A percentile compares a stretch with the other conserved stretches of the same genome.
phyloP scores from a whole-genome alignment of 495 filamentous ascomycete species.

The Cercophora newfieldiana region DNA sequence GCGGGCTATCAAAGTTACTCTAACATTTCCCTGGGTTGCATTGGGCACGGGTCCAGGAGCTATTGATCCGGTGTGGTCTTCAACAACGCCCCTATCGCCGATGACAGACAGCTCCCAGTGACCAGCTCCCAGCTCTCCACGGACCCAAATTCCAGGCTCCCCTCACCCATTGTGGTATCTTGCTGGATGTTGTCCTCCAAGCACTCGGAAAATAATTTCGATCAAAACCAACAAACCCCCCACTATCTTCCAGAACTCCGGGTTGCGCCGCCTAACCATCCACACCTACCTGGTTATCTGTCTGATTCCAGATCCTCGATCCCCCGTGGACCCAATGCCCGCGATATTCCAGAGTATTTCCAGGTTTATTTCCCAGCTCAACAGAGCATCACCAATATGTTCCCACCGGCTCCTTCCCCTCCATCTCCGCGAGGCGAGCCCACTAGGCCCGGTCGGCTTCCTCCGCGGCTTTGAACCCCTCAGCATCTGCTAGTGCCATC shows the following conservation, averaged over 20 bases:
- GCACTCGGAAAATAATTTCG: neutral
- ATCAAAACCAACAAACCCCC: neutral
- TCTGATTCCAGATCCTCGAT: too few species aligned
- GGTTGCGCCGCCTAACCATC: neutral
- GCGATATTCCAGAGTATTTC: neutral
- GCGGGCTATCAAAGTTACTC: neutral
- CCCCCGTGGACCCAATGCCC: too few species aligned
- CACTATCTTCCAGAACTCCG: neutral
- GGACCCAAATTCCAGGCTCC: neutral
- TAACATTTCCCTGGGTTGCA: neutral
- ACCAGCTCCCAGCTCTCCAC: too few species aligned
- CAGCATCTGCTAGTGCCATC: slow-evolving; percentile 22
- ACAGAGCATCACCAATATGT: neutral
- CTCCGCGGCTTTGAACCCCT: slow-evolving; percentile 19
- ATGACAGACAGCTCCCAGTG: too few species aligned
- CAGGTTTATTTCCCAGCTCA: neutral
- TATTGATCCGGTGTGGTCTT: neutral
- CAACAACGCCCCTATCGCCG: too few species aligned
- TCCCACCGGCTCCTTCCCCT: neutral
- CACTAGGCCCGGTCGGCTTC: slow-evolving; percentile 15
- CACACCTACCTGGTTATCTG: too few species aligned
- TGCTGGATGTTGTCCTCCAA: neutral
- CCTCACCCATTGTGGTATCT: neutral
- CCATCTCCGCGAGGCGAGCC: slow-evolving; percentile 9
- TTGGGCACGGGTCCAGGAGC: neutral